A percentile compares a stretch with the other conserved stretches of the same genome.
Evolutionary conservation across 768 basidiomycete genomes (phyloP).

Genomic region (Imleria badia): DNA sequence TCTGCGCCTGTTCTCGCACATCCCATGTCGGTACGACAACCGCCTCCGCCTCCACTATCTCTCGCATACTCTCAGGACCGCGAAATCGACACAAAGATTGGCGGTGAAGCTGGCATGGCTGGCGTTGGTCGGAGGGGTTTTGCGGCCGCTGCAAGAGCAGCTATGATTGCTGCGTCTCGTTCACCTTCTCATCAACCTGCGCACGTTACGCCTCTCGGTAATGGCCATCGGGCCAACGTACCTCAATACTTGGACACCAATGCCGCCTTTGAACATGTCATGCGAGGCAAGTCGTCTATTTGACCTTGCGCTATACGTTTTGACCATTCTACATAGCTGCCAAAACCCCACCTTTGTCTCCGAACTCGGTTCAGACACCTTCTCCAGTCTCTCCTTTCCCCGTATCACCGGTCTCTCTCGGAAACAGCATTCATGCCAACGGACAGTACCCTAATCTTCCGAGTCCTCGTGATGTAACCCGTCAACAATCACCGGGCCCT

Average conservation of each 20-base stretch:
- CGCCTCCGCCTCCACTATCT: constrained; percentile 18
- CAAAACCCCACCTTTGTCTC: constrained; percentile 34
- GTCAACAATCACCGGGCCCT: constrained; percentile 1
- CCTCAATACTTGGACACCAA: constrained; percentile 51
- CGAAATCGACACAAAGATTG: constrained; percentile 66
- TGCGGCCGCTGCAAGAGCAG: constrained; percentile 67
- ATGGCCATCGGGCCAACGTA: constrained; percentile 32
- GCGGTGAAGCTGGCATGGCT: constrained; percentile 85
- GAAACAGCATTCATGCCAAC: constrained; percentile 10
- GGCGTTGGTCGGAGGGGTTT: constrained; percentile 88
- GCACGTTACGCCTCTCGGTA: background rate
- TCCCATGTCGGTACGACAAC: constrained; percentile 17
- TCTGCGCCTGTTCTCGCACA: constrained; percentile 2
- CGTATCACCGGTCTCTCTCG: constrained; percentile 23
- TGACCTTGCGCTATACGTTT: background rate
- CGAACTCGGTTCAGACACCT: constrained; percentile 31
- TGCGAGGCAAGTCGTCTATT: constrained; percentile 31
- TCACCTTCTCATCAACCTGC: constrained; percentile 13
- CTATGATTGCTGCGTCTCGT: constrained; percentile 40
- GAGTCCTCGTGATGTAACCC: constrained; percentile 18
- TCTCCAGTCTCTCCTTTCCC: constrained; percentile 36
- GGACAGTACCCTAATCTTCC: constrained; percentile 20
- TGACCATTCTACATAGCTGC: constrained; percentile 24
- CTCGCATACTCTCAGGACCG: constrained; percentile 14
- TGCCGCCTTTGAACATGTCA: constrained; percentile 27